Percentiles rank a stretch among this genome's conserved stretches.
Evolutionary conservation across 495 filamentous ascomycete species (phyloP).

Genomic region (Podospora pseudopauciseta): DNA sequence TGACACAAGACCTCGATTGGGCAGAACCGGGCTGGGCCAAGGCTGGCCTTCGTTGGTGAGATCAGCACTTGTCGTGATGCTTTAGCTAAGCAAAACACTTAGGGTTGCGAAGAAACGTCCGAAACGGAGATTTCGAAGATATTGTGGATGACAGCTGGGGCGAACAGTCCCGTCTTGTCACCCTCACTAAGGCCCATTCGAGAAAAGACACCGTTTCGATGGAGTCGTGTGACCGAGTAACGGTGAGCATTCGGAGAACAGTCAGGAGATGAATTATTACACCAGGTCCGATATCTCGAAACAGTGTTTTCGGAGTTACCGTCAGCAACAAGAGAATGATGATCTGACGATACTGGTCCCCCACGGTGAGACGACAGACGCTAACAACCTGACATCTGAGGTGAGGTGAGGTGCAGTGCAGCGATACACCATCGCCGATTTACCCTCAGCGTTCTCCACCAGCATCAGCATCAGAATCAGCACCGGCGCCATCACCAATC

Average conservation of each 20-base stretch:
- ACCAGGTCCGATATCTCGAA: neutral
- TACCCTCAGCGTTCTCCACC: neutral
- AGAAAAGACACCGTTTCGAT: neutral
- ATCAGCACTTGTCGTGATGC: neutral
- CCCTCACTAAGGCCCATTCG: neutral
- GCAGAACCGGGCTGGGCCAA: neutral
- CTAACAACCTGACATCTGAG: neutral
- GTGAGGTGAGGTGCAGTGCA: neutral
- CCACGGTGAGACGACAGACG: neutral
- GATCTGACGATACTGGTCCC: neutral
- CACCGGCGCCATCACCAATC: neutral
- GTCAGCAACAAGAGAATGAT: conserved; percentile 1
- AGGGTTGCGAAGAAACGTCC: neutral
- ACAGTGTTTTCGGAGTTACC: neutral
- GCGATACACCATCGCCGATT: neutral
- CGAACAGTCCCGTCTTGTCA: neutral
- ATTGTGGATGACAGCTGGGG: neutral
- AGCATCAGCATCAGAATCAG: neutral
- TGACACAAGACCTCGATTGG: neutral
- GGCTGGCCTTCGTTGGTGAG: neutral
- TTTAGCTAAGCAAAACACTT: neutral
- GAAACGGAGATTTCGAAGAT: neutral
- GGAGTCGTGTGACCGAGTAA: neutral
- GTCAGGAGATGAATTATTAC: neutral
- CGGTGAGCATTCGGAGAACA: neutral